Evolutionary conservation across 768 basidiomycete species (phyloP).

Genomic region (Mycena alexandri): DNA sequence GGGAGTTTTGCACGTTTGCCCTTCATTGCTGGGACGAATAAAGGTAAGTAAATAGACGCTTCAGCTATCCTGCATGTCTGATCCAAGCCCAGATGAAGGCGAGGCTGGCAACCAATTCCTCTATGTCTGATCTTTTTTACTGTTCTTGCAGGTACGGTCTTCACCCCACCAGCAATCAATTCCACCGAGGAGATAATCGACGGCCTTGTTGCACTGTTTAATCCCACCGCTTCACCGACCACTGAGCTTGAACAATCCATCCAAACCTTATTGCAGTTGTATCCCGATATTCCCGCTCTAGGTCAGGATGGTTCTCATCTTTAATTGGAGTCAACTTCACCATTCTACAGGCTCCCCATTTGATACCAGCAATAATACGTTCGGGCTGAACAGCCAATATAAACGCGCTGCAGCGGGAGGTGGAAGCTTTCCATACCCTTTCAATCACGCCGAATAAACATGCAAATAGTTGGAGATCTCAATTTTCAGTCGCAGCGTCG

Average conservation of each 20-base stretch:
- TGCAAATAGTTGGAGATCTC: constrained; percentile 38
- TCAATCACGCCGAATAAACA: too few species aligned
- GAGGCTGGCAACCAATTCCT: neutral
- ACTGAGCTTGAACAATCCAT: constrained; percentile 35
- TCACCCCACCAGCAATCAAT: constrained; percentile 40
- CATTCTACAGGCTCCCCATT: constrained; percentile 53
- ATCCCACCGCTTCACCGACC: constrained; percentile 41
- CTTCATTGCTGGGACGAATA: constrained; percentile 58
- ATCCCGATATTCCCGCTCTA: constrained; percentile 56
- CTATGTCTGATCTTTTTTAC: neutral
- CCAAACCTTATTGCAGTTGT: constrained; percentile 49
- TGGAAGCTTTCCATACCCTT: neutral
- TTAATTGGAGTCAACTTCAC: neutral
- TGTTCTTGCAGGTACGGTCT: constrained; percentile 47
- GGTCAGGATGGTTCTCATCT: neutral
- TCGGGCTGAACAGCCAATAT: constrained; percentile 54
- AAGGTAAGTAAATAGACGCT: constrained; percentile 47
- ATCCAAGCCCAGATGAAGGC: neutral
- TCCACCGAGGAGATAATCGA: constrained; percentile 42
- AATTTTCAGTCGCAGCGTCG: constrained; percentile 47
- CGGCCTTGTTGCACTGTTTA: constrained; percentile 39
- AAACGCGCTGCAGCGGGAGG: constrained; percentile 50
- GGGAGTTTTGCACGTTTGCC: constrained; percentile 55
- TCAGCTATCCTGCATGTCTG: neutral
- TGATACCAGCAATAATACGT: constrained; percentile 55